Percentiles rank a stretch among this genome's conserved stretches.
These are phyloP conservation scores for Boletellus sp. DNA, from an alignment of 768 basidiomycete genomes.

Conservation along the genomic window DNA sequence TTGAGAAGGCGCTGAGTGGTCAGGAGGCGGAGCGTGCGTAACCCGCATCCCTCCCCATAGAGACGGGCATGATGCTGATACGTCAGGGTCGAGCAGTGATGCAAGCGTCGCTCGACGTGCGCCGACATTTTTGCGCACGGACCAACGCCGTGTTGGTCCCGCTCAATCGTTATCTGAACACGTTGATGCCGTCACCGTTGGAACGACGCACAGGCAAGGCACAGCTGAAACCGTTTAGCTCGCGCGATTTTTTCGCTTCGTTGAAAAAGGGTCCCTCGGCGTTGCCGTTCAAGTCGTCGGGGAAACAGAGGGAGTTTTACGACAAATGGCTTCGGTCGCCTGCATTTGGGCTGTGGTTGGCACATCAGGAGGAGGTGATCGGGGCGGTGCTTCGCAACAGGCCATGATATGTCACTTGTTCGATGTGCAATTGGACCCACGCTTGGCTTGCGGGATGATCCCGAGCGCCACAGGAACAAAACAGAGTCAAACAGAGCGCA, in stretches of 20 bases:
- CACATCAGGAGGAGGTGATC: conserved; percentile 70
- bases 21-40: conserved; percentile 51
- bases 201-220: conserved; percentile 33
- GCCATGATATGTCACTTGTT: too few relatives aligned
- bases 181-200: conserved; percentile 71
- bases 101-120: conserved; percentile 60
- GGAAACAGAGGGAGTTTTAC: conserved; percentile 70
- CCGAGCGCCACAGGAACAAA: conserved; percentile 22
- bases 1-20: conserved; percentile 59
- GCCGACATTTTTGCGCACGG: conserved; percentile 79
- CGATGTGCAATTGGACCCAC: too few relatives aligned
- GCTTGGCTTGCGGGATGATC: too few relatives aligned
- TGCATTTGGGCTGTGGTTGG: conserved; percentile 77
- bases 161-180: conserved; percentile 86
- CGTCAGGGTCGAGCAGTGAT: conserved; percentile 39
- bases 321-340: conserved; percentile 72
- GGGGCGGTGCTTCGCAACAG: conserved; percentile 42
- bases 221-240: conserved; percentile 68
- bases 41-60: not conserved
- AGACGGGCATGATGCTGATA: not conserved
- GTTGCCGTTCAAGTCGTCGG: conserved; percentile 68
- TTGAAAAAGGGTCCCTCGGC: conserved; percentile 66
- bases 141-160: conserved; percentile 87
- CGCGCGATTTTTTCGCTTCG: conserved; percentile 64
- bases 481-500: conserved; percentile 24